A percentile compares a stretch with the other conserved stretches of the same genome.
Conservation (phyloP, 192 early-diverging fungal species). For the Linnemannia exigua region DNA sequence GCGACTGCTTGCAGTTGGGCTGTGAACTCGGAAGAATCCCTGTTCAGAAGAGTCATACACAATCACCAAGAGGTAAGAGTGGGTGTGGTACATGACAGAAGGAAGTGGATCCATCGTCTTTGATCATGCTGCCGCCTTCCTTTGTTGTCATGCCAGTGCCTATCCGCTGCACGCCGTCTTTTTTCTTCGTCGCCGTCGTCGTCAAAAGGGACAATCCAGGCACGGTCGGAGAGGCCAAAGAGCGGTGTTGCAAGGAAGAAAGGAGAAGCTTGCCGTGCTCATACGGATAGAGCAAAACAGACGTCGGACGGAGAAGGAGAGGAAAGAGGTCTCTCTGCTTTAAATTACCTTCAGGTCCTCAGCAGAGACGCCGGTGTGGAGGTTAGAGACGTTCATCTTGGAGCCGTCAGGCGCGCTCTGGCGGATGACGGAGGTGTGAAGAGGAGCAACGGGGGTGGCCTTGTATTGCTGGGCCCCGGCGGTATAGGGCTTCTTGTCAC, state of each 20-base stretch:
- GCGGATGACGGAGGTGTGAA: constrained; percentile 18
- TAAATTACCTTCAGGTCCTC: constrained; percentile 61
- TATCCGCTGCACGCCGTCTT: background rate
- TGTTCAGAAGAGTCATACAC: background rate
- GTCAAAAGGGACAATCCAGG: background rate
- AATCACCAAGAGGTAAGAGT: background rate
- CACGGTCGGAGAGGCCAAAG: background rate
- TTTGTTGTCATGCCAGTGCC: background rate
- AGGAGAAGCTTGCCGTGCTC: constrained; percentile 1
- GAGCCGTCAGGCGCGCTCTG: constrained; percentile 48
- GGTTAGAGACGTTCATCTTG: constrained; percentile 66
- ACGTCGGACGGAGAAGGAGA: background rate
- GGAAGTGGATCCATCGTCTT: background rate
- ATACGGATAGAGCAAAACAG: background rate
- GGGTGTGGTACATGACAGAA: background rate
- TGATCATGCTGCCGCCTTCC: background rate
- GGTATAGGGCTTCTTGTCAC: constrained; percentile 22
- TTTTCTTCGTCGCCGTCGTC: background rate
- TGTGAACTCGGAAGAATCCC: background rate
- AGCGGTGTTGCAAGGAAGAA: background rate
- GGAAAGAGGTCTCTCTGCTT: constrained; percentile 13
- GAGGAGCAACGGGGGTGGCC: constrained; percentile 13
- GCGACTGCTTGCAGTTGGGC: background rate
- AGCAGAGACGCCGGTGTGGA: constrained; percentile 62
- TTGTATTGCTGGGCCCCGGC: constrained; percentile 28